Base-by-base conservation (phyloP, 768 basidiomycete genomes). In the Trametes elegans region DNA sequence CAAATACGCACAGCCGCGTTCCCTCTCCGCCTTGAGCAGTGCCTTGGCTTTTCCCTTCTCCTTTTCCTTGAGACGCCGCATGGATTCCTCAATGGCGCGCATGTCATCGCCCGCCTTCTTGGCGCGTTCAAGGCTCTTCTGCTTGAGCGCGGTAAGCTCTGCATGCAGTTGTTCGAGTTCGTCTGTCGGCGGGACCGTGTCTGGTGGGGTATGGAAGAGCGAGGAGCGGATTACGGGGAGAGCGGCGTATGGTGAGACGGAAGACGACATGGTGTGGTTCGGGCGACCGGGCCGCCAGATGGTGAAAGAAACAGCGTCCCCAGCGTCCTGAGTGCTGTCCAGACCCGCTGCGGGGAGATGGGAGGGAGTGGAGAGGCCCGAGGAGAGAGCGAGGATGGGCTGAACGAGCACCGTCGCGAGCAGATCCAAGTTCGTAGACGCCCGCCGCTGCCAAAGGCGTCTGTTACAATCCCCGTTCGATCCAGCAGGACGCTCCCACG, bases 81-180 rank as follows among this genome's bases (percentile, higher is more conserved):
- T 84, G 44, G 85, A 86, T 70, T 87, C 88, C 59, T 88, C 83
- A 62, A 92, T 83, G 49, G 81, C 77, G 66, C 77, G 80, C 61
- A 89, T 72, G 75, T 92, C 90, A 64, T 87, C 83, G 28, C 79
- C 80, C 0, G 89, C 90, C 74, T 89, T 90, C 75, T 79, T 83
- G 35, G 77, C 81, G 61, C 87, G 79, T 58, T 85, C 84, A 42
- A 83, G 62, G 7, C 82, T 78, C 65, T 73, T 75, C 61, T 79
- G 73, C 63, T 76, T 80, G 48, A 86, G 70, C 43, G 72, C 57
- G 56, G 68, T 73, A 42, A 93, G 80, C 67, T 91, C 88, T 39
- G 74, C 63, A 35, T 85, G 80, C 19, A 91, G 76, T 19, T 68
- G 61, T 54, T 88, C 83, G 45, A 92, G 81, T 35, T 92, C 90